Evolutionary conservation across 1,139 yeast genomes (phyloP).

Genomic region (Yamadazyma songkhlaensis): DNA sequence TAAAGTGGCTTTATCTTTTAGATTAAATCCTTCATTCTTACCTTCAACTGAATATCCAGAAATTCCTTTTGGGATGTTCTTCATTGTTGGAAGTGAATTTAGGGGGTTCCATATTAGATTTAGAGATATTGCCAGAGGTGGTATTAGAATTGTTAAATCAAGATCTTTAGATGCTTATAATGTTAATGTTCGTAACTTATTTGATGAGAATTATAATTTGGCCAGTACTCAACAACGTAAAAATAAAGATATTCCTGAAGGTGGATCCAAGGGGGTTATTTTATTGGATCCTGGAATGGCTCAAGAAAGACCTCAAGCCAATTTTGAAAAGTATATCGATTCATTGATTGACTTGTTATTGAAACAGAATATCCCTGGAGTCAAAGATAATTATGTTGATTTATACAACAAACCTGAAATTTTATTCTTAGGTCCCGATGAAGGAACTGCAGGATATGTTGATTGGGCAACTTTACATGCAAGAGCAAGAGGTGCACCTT

Average conservation of each 20-base stretch:
- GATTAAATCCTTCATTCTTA: conserved; percentile 82
- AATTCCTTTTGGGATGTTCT: conserved; percentile 90
- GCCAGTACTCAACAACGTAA: conserved; percentile 96
- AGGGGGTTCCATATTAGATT: conserved; percentile 97
- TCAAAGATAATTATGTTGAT: conserved; percentile 84
- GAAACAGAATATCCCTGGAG: conserved; percentile 69
- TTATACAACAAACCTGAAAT: conserved; percentile 83
- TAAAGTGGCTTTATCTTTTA: conserved; percentile 91
- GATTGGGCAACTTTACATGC: conserved; percentile 99
- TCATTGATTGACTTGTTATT: conserved; percentile 83
- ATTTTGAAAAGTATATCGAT: conserved; percentile 92
- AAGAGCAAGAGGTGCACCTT: conserved; percentile 87
- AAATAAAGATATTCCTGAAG: conserved; percentile 98
- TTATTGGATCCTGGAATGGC: conserved; percentile 78
- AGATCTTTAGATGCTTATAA: conserved; percentile 84
- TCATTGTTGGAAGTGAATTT: conserved; percentile 94
- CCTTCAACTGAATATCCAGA: conserved; percentile 88
- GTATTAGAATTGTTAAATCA: conserved; percentile 91
- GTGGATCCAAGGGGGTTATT: conserved; percentile 97
- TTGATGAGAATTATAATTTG: conserved; percentile 94
- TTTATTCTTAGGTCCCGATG: conserved; percentile 96
- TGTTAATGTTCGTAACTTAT: conserved; percentile 80
- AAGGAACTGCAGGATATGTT: conserved; percentile 92
- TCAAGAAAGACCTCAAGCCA: conserved; percentile 78
- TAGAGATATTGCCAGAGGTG: conserved; percentile 97